Evolutionary conservation across 129 eudicot genomes (phyloP).

Genomic region (Calendula officinalis): DNA sequence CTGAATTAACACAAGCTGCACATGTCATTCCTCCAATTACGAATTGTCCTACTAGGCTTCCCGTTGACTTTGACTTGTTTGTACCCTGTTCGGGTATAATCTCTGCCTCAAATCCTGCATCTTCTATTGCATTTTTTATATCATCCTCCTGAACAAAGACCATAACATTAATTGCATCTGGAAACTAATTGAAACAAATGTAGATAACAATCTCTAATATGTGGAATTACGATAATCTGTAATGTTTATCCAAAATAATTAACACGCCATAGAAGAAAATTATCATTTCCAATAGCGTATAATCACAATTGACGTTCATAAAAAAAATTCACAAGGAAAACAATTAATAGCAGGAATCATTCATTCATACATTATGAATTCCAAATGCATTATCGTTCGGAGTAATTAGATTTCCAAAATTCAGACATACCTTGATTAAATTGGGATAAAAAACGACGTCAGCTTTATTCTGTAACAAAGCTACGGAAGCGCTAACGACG

Average conservation of each 20-base stretch:
- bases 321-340: neutral
- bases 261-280: neutral
- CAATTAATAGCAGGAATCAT: neutral
- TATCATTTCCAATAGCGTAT: conserved; percentile 8
- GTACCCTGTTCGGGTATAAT: conserved; percentile 56
- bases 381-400: neutral
- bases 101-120: conserved; percentile 98
- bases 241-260: neutral
- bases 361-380: neutral
- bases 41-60: conserved; percentile 73
- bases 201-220: neutral
- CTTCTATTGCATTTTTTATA: conserved; percentile 79
- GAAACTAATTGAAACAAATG: neutral
- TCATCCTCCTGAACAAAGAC: conserved; percentile 67
- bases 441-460: conserved; percentile 54
- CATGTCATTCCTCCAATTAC: conserved; percentile 94
- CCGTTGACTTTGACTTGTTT: conserved; percentile 33
- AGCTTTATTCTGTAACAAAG: conserved; percentile 78
- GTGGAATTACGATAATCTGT: neutral
- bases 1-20: conserved; percentile 89
- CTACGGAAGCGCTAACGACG: conserved; percentile 68
- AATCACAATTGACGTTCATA: conserved; percentile 5
- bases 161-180: neutral
- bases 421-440: conserved; percentile 44
- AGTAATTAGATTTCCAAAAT: neutral